Percentiles rank a stretch among this genome's conserved stretches.
These are phyloP conservation scores for Prunus mira DNA, from an alignment of 306 rosid species.

Conservation along the genomic window DNA sequence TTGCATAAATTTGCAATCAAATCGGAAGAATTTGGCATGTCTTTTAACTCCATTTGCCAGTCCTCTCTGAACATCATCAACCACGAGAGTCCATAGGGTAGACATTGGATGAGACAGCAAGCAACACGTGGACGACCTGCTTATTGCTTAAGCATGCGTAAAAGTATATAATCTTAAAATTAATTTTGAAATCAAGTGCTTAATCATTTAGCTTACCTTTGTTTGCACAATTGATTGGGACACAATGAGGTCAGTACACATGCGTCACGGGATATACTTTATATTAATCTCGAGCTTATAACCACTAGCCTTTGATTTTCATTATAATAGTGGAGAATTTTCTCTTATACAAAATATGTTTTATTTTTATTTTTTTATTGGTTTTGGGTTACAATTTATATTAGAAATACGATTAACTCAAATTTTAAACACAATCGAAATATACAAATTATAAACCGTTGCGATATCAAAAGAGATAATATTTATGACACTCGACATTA, in stretches of 20 bases:
- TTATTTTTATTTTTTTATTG: too few species aligned
- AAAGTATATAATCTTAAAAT: not conserved
- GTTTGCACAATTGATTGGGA: not conserved
- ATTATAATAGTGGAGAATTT: too few species aligned
- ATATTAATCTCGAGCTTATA: not conserved
- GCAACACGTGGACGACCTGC: constrained; percentile 29
- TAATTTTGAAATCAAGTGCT: constrained; percentile 16
- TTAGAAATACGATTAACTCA: too few species aligned
- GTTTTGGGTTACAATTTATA: too few species aligned
- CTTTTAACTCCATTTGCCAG: not conserved
- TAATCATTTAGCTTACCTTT: constrained; percentile 21
- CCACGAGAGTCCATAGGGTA: not conserved
- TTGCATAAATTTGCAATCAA: not conserved
- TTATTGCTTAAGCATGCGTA: constrained; percentile 16
- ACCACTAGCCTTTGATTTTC: not conserved
- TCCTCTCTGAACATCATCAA: too few species aligned
- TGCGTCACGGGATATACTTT: constrained; percentile 28
- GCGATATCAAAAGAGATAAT: rapidly evolving
- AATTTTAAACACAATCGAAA: too few species aligned
- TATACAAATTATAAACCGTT: too few species aligned
- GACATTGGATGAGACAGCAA: constrained; percentile 7
- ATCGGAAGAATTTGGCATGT: not conserved
- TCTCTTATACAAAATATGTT: too few species aligned
- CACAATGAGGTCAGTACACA: constrained; percentile 23
- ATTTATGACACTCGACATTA: too few species aligned